A percentile compares a stretch with the other conserved stretches of the same genome.
phyloP scores from a whole-genome alignment of 345 rosid species.

The Clarkia xantiana region DNA sequence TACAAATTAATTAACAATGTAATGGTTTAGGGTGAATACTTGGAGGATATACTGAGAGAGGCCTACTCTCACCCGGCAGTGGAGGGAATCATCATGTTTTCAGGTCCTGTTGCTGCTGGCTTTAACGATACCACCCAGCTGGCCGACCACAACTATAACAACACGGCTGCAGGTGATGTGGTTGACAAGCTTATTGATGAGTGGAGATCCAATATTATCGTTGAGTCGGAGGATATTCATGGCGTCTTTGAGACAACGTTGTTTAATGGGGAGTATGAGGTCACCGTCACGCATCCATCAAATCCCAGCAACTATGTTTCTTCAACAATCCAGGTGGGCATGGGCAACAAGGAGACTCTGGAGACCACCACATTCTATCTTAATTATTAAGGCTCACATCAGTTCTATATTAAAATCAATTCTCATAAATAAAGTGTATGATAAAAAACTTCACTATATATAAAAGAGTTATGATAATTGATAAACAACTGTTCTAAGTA shows the following conservation, averaged over 20 bases:
- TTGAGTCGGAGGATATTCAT: constrained; percentile 8
- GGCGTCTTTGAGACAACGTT: constrained; percentile 25
- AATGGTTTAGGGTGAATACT: constrained; percentile 20
- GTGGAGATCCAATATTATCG: constrained; percentile 21
- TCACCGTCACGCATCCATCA: constrained; percentile 22
- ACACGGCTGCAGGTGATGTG: constrained; percentile 38
- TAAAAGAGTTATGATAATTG: no score
- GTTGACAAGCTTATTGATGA: constrained; percentile 47
- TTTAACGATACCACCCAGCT: constrained; percentile 26
- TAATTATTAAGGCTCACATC: no score
- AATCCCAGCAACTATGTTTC: constrained; percentile 16
- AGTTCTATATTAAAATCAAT: no score
- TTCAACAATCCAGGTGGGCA: constrained; percentile 18
- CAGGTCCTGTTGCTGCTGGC: constrained; percentile 45
- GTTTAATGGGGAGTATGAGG: constrained; percentile 41
- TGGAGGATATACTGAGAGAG: constrained; percentile 57
- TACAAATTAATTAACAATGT: not conserved
- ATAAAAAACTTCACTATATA: no score
- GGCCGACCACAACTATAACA: constrained; percentile 28
- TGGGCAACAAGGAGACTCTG: no score
- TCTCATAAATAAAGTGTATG: no score
- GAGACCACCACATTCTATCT: not conserved
- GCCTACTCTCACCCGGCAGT: constrained; percentile 53
- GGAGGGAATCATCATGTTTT: constrained; percentile 50
- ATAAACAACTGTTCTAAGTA: no score